A percentile compares a stretch with the other conserved stretches of the same genome.
phyloP scores from a whole-genome alignment of 2,329 filamentous ascomycete species.

The Capronia epimyces region DNA sequence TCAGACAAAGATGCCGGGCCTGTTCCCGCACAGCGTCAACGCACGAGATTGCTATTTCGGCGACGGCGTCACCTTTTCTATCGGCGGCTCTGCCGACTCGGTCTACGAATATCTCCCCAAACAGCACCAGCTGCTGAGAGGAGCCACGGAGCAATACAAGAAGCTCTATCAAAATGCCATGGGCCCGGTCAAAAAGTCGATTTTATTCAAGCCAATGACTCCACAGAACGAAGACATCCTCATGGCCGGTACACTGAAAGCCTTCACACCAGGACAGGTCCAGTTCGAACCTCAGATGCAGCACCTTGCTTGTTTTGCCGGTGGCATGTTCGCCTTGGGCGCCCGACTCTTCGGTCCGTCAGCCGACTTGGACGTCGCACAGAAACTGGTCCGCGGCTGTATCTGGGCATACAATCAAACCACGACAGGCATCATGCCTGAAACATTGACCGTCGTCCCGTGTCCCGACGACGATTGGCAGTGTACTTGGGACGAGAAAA shows the following conservation, averaged over 20 bases:
- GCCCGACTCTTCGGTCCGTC: constrained; percentile 54
- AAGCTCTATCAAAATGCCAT: constrained; percentile 58
- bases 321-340: constrained; percentile 65
- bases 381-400: constrained; percentile 57
- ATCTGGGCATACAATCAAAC: constrained; percentile 56
- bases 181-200: constrained; percentile 61
- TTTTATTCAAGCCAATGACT: constrained; percentile 72
- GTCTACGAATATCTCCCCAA: constrained; percentile 56
- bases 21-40: constrained; percentile 56
- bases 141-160: constrained; percentile 13
- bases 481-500: constrained; percentile 39
- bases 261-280: constrained; percentile 44
- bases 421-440: constrained; percentile 56
- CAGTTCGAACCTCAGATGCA: constrained; percentile 39
- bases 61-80: constrained; percentile 40
- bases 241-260: constrained; percentile 45
- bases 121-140: constrained; percentile 30
- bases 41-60: constrained; percentile 39
- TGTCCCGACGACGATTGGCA: constrained; percentile 33
- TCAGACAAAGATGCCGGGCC: constrained; percentile 53
- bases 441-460: constrained; percentile 48
- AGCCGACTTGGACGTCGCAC: constrained; percentile 52
- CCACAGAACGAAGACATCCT: constrained; percentile 43
- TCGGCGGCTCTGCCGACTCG: constrained; percentile 53
- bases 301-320: constrained; percentile 65